phyloP scores from a whole-genome alignment of 441 rosid species.

The Arabidopsis lyrata region DNA sequence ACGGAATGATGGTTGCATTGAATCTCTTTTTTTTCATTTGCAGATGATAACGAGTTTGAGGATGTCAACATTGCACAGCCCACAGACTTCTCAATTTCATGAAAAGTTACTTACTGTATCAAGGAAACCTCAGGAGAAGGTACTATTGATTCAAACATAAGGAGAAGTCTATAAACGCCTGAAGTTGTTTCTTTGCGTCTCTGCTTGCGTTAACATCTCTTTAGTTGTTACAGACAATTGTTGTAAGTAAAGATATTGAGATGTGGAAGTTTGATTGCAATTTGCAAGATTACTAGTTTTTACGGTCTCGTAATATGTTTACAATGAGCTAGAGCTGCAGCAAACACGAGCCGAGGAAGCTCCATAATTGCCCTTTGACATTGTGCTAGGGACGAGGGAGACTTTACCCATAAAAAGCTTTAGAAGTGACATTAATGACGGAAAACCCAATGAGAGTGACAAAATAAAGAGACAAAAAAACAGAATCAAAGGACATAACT shows the following conservation, averaged over 20 bases:
- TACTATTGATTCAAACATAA: slow-evolving; percentile 1
- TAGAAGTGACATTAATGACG: slow-evolving; percentile 28
- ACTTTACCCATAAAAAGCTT: not conserved
- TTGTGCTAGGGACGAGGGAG: slow-evolving; percentile 12
- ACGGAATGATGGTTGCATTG: slow-evolving; percentile 7
- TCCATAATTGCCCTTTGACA: slow-evolving; percentile 14
- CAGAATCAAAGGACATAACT: slow-evolving; percentile 7
- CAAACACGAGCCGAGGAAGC: slow-evolving; percentile 6
- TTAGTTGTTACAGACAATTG: slow-evolving; percentile 37
- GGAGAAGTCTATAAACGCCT: slow-evolving; percentile 4
- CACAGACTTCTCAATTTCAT: slow-evolving; percentile 65
- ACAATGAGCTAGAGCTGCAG: not conserved
- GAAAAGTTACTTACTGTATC: slow-evolving; percentile 48
- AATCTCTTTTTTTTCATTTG: slow-evolving; percentile 8
- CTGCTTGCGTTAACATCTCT: slow-evolving; percentile 13
- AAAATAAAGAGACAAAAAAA: not conserved
- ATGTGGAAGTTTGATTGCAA: slow-evolving; percentile 39
- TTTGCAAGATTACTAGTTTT: slow-evolving; percentile 16
- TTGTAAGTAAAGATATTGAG: slow-evolving; percentile 45
- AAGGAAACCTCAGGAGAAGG: slow-evolving; percentile 8
- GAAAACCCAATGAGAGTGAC: slow-evolving; percentile 24
- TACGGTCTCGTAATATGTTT: not conserved
- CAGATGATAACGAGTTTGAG: slow-evolving; percentile 88
- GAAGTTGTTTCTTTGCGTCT: slow-evolving; percentile 16
- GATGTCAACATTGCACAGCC: slow-evolving; percentile 71